Conservation (phyloP, 176 grass and related monocot genomes). For the Oropetium thomaeum region DNA sequence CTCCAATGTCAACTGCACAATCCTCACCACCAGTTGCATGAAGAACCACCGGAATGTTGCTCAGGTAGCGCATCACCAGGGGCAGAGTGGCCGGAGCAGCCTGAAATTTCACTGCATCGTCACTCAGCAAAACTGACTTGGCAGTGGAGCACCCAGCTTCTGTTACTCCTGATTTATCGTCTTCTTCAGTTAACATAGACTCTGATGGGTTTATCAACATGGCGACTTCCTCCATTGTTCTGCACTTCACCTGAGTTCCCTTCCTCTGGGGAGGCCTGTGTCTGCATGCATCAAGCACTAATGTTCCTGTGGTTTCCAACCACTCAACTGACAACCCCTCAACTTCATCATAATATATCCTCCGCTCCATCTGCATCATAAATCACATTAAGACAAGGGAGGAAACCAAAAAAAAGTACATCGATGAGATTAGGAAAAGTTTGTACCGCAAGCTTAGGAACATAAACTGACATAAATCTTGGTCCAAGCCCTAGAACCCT, state of each 20-base stretch:
- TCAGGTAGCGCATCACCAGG: slow-evolving; percentile 64
- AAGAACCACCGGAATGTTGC: slow-evolving; percentile 73
- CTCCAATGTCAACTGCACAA: slow-evolving; percentile 62
- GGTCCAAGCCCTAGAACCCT: slow-evolving; percentile 91
- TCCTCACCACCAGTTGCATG: slow-evolving; percentile 73
- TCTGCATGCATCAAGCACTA: slow-evolving; percentile 69
- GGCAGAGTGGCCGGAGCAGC: slow-evolving; percentile 59
- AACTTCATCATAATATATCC: slow-evolving; percentile 95
- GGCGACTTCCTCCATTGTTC: slow-evolving; percentile 65
- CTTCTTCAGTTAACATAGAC: slow-evolving; percentile 33
- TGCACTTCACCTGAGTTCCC: slow-evolving; percentile 44
- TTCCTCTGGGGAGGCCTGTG: slow-evolving; percentile 50
- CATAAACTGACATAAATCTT: slow-evolving; percentile 90
- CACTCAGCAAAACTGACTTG: slow-evolving; percentile 27
- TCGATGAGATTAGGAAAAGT: slow-evolving; percentile 18
- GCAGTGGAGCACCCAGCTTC: slow-evolving; percentile 8
- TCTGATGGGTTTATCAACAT: slow-evolving; percentile 71
- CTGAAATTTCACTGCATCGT: slow-evolving; percentile 30
- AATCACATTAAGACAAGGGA: slow-evolving; percentile 20
- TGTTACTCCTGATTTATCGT: slow-evolving; percentile 30
- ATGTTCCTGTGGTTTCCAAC: slow-evolving; percentile 75
- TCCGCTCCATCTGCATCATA: slow-evolving; percentile 69
- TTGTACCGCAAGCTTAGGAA: slow-evolving; percentile 77
- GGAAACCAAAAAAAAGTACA: background rate
- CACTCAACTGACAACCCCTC: slow-evolving; percentile 72